Evolutionary conservation across 495 filamentous ascomycete genomes (phyloP), one percentile per base, ranked within the genome.

Genomic region (Aspergillus heteromorphus): DNA sequence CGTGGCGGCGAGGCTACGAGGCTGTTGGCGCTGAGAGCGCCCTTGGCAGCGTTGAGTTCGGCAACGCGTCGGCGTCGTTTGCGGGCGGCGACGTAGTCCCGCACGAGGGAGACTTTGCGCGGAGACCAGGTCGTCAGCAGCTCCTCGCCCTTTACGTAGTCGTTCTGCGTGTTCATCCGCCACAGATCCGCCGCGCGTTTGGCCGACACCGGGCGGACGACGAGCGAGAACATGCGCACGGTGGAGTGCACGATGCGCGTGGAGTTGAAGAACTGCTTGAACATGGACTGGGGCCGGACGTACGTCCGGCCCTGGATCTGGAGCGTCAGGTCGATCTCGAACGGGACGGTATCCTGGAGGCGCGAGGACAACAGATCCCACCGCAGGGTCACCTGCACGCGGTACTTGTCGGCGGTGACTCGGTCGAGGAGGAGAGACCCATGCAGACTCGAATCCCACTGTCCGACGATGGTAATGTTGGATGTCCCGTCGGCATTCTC

Each of bases 361-460:
- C 88, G 89, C 31, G 83, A 79, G 7, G 90, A 92, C 49, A 76
- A 75, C 7, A 97, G 82, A 61, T 95, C 86, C 87, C 89, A 95
- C 31, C 81, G 80, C 11, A 97, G 70, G 2, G 86, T 86, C 66
- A 96, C 85, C 67, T 96, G 92, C 6, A 99, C 88, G 30, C 86
- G 86, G 64, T 95, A 93, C 63, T 89, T 92, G 49, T 96, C 91
- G 10, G 89, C 82, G 14, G 93, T 97, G 10, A 87, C 85, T 17
- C 91, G 83, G 65, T 97, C 91, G 9, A 99, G 84, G 9, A 97
- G 77, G 19, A 93, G 78, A 16, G 93, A 99, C 53, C 82, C 83
- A 65, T 99, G 93, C 54, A 92, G 78, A 63, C 89, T 92, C 0
- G 95, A 97, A 66, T 97, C 95, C 93, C 93, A 99, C 65, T 97